Base-by-base conservation (phyloP, 148 eudicot genomes). In the Rhododendron kiyosumense region DNA sequence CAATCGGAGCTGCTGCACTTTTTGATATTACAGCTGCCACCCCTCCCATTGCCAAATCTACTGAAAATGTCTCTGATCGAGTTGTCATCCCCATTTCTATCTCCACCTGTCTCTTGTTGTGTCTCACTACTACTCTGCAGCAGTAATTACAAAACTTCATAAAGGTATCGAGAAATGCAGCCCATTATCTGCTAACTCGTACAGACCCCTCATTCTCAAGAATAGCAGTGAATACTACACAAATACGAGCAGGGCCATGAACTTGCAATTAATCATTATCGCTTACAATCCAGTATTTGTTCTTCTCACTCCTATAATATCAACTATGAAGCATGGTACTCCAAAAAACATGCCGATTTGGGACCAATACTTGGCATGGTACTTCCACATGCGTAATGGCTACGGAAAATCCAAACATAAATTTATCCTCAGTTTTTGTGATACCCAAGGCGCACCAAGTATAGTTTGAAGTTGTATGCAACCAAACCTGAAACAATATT, bases 1-100 rank as follows among this genome's bases (percentile, higher is more conserved):
- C 99, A 61, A 97, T 94, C 2, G 99, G 99, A 10, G 99, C 99
- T 3, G 99, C 98, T 52, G 92, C 94, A 57, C 94, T 90, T 84
- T 94, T 97, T 8, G 99, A 92, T 48, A 94, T 85, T 49, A 93
- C 86, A 4, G 98, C 98, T 51, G 98, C 99, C 15, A 90, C 51
- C 12, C 99, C 99, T 38, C 92, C 98, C 95, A 95, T 93, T 57
- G 90, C 74, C 89, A 95, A 92, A 86, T 97, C 95, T 34, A 81
- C 91, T 48, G 95, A 89, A 88, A 97, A 95, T 17, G 87, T 93
- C 86, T 95, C 95, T 13, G 89, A 84, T 5, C 81, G 82, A 24
- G 86, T 85, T 38, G 84, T 84, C 93, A 91, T 91, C 59, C 54
- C 83, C 61, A 83, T 67, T 49, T 59, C 71, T 81, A 46, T 71